Evolutionary conservation across 805 yeast species (phyloP).

Genomic region (Saccharomyces mikatae): DNA sequence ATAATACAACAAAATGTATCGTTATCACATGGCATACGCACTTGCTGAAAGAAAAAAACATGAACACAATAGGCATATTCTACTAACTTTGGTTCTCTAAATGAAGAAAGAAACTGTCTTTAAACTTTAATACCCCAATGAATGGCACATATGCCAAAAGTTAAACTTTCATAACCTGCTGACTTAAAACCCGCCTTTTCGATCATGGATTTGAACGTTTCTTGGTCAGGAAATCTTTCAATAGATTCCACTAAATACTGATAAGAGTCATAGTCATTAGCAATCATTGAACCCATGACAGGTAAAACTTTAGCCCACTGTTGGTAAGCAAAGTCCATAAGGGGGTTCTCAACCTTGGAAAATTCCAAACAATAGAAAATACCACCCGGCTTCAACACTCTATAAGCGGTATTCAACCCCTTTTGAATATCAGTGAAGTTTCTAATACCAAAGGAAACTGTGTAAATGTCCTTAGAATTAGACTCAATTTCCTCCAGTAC

Average conservation of each 20-base stretch:
- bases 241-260: conserved; percentile 95
- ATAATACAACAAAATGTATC: not conserved
- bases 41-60: not conserved
- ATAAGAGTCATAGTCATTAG: conserved; percentile 91
- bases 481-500: conserved; percentile 73
- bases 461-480: conserved; percentile 87
- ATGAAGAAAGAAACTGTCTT: conserved; percentile 4
- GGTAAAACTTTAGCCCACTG: conserved; percentile 86
- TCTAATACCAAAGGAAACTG: conserved; percentile 95
- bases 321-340: conserved; percentile 69
- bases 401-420: conserved; percentile 88
- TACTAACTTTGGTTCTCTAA: not conserved
- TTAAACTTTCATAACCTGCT: conserved; percentile 85
- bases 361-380: conserved; percentile 94
- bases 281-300: conserved; percentile 89
- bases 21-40: not conserved
- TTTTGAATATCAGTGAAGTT: conserved; percentile 92
- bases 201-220: conserved; percentile 83
- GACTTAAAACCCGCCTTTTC: conserved; percentile 93
- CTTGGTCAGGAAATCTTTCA: conserved; percentile 85
- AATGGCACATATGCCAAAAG: conserved; percentile 92
- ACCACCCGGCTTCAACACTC: conserved; percentile 96
- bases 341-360: conserved; percentile 77
- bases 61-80: not conserved
- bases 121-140: conserved; percentile 89